Evolutionary conservation across 2,329 filamentous ascomycete species (phyloP), one percentile per base, ranked within the genome.

Genomic region (Aspergillus melleus): DNA sequence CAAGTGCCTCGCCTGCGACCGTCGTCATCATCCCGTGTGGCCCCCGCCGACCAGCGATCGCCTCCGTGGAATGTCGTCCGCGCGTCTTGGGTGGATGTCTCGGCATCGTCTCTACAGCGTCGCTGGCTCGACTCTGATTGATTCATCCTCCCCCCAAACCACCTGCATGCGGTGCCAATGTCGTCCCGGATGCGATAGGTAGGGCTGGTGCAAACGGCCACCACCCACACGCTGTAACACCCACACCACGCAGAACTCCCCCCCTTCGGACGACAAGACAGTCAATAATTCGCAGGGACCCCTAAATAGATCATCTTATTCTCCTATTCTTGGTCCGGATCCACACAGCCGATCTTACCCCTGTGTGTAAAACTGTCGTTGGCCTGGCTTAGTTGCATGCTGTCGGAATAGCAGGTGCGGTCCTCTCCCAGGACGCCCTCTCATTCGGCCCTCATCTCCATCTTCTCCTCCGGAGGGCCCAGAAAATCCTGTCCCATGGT

Each of bases 21-120:
- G 57, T 59, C 57, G 52, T 59, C 52, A 55, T 59, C 57, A 55
- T 54, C 57, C 57, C 57, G 57, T 20, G 22, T 59, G 57, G 57
- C 52, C 57, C 57, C 50, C 54, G 54, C 54, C 47, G 54, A 49
- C 26, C 24, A 46, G 20, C 20, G 55, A 53, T 53, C 50, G 39
- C 36, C 49, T 47, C 55, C 29, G 49, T 44, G 26, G 57, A 52
- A 59, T 59, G 52, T 51, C 51, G 29, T 49, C 39, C 49, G 46
- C 57, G 47, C 57, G 49, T 59, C 57, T 47, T 55, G 53, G 24
- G 49, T 52, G 46, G 44, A 24, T 20, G 44, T 47, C 44, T 47
- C 44, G 44, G 44, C 44, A 14, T 22, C 6, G 2, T 1, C 6
- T 16, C n/a, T 42, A 14, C n/a, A 20, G 10, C 44, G 12, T 42